phyloP scores from a whole-genome alignment of 805 yeast genomes.

The Grigorovia yakushimaensis region DNA sequence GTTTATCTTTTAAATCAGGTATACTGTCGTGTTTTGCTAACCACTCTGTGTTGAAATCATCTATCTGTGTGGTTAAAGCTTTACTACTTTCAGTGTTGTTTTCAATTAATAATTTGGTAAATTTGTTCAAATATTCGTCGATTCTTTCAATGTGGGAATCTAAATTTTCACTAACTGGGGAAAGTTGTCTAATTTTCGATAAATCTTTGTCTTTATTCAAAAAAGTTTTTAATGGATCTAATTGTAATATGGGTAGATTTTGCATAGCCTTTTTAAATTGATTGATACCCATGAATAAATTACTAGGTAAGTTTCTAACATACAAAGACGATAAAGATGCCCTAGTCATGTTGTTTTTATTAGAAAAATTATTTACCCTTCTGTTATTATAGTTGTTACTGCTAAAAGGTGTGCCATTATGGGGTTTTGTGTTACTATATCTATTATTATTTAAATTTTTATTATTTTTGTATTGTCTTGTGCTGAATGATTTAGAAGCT shows the following conservation, averaged over 20 bases:
- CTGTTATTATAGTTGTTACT: neutral
- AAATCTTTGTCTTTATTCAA: neutral
- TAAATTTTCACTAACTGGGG: neutral
- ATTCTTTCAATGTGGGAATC: neutral
- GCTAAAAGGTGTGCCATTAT: neutral
- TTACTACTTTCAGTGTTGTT: neutral
- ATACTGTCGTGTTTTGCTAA: neutral
- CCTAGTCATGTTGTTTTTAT: neutral
- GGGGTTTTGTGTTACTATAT: neutral
- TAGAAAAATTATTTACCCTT: neutral
- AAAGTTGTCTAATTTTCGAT: neutral
- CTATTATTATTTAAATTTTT: neutral
- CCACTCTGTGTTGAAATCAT: neutral
- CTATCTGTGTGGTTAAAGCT: neutral
- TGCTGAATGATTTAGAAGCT: neutral
- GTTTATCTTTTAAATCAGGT: neutral
- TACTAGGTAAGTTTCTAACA: neutral
- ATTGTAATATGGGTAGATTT: neutral
- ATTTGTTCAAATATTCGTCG: neutral
- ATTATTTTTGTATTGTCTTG: neutral
- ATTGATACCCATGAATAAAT: neutral
- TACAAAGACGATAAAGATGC: neutral
- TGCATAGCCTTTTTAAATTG: neutral
- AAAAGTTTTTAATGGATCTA: neutral
- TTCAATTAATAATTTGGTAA: neutral